Conservation (phyloP, 1,284 basidiomycete genomes). For the Boletus semigastroideus region DNA sequence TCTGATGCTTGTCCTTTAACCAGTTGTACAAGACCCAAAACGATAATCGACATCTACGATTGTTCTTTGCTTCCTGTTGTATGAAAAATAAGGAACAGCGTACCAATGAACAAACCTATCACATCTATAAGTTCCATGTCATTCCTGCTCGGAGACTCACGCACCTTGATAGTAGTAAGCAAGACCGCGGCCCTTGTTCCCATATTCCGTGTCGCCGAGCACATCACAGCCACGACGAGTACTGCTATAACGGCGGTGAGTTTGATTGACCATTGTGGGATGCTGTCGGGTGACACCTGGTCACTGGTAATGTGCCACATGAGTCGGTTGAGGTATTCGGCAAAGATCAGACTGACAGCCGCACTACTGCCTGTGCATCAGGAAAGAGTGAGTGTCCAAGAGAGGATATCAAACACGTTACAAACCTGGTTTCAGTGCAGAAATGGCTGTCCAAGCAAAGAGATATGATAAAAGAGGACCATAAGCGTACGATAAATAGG, state of each 20-base stretch:
- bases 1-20: conserved; percentile 64
- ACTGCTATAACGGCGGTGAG: conserved; percentile 79
- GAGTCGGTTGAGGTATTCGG: conserved; percentile 86
- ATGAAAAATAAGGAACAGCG: conserved; percentile 18
- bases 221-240: conserved; percentile 69
- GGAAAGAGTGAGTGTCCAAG: conserved; percentile 1
- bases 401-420: not conserved
- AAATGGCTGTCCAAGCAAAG: conserved; percentile 89
- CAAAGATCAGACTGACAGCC: conserved; percentile 70
- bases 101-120: conserved; percentile 59
- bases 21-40: conserved; percentile 75
- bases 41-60: conserved; percentile 61
- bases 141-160: conserved; percentile 12
- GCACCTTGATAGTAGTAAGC: conserved; percentile 84
- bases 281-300: conserved; percentile 69
- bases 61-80: not conserved
- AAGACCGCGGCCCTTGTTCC: conserved; percentile 84
- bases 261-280: conserved; percentile 94
- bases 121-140: conserved; percentile 4
- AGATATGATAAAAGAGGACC: conserved; percentile 85
- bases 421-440: conserved; percentile 79
- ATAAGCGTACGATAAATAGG: conserved; percentile 87
- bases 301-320: conserved; percentile 65
- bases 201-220: conserved; percentile 75
- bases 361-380: conserved; percentile 56